Base-by-base conservation (phyloP, 179 eudicot species). In the Heliamphora pulchella region DNA sequence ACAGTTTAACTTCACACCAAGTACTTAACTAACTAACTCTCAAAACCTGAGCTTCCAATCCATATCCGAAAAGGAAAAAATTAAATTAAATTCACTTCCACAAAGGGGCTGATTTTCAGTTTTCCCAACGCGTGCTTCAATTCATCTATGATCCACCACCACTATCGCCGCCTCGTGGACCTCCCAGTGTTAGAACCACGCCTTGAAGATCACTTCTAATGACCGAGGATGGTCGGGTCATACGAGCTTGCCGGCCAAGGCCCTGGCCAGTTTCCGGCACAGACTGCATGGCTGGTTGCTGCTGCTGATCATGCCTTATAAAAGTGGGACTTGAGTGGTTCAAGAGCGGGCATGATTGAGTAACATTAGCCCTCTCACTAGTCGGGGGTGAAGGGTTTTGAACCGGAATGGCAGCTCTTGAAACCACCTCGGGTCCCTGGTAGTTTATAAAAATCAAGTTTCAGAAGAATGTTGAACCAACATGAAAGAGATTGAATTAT, bases 101-200 rank as follows among this genome's bases (percentile, higher is more conserved):
- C 63, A 39, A 58, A 68, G 8, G 50, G 20, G 59, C 22, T 5
- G 6, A 43, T 43, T 51, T 74, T 9, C 17, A 74, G 14, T 22
- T 44, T 2, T 68, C 18, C 13, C 18, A 71, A 71, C 41, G 5
- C 41, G 10, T 51, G 61, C 51, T 20, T 6, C 3, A 2, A 13
- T 53, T 54, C 22, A 58, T 50, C 74, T 59, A 79, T 0, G 75
- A 78, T 78, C 82, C 79, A 44, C 74, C 79, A 59, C 82, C 79
- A 44, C 74, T 78, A 59, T 71, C 81, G 41, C 80, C 86, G 80
- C 81, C 83, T 54, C 86, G 90, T 0, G 94, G 93, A 78, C 90
- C 90, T 53, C 94, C 94, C 74, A 92, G 88, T 43, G 93, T 87
- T 68, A 92, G 81, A 69, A 87, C 92, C 78, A 92, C 89, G 18